Conservation (phyloP, 768 basidiomycete genomes). For the Phaeolepiota aurea region DNA sequence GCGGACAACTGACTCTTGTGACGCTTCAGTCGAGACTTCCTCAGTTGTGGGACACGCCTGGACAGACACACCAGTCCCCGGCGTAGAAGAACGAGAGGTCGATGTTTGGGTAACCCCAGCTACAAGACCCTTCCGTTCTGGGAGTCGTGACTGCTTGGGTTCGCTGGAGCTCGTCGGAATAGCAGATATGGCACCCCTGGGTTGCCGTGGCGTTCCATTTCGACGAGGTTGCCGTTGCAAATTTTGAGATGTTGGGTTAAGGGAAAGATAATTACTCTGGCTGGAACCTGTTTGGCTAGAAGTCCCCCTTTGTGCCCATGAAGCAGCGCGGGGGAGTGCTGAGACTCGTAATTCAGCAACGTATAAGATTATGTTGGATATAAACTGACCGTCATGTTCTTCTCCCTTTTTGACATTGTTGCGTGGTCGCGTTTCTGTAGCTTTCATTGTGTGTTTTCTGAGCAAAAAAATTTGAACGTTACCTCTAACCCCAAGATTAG, state of each 20-base stretch:
- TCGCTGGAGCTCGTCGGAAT: slow-evolving; percentile 19
- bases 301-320: slow-evolving; percentile 47
- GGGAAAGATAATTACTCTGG: slow-evolving; percentile 8
- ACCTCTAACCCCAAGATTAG: too few relatives aligned
- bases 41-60: too few relatives aligned
- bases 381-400: slow-evolving; percentile 40
- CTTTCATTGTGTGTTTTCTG: slow-evolving; percentile 91
- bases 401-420: slow-evolving; percentile 49
- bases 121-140: slow-evolving; percentile 34
- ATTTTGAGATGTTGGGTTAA: slow-evolving; percentile 7
- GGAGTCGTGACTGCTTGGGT: slow-evolving; percentile 17
- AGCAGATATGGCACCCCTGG: slow-evolving; percentile 27
- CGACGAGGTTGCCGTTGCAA: slow-evolving; percentile 33
- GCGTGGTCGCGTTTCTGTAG: slow-evolving; percentile 60
- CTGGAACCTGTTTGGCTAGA: slow-evolving; percentile 10
- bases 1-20: too few relatives aligned
- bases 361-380: slow-evolving; percentile 4
- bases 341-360: slow-evolving; percentile 10
- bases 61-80: slow-evolving; percentile 17
- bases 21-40: too few relatives aligned
- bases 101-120: slow-evolving; percentile 45
- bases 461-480: too few relatives aligned
- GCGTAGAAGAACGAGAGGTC: slow-evolving; percentile 54
- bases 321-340: slow-evolving; percentile 61
- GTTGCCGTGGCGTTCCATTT: slow-evolving; percentile 33